These are phyloP conservation scores for Chaetomium sp. DNA, from an alignment of 2,329 filamentous ascomycete genomes.

Conservation along the genomic window DNA sequence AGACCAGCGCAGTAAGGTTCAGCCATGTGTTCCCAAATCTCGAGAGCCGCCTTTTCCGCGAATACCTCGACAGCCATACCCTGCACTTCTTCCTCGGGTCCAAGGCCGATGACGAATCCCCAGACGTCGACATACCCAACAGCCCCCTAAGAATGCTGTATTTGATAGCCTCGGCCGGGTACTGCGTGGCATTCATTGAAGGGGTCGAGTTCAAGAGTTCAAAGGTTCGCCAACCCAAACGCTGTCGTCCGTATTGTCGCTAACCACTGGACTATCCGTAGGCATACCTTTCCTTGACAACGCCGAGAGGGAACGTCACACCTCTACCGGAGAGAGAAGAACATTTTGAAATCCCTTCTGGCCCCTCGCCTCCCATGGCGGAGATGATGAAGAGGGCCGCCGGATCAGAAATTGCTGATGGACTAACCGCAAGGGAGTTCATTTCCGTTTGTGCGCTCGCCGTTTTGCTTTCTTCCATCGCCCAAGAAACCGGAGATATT, in stretches of 20 bases:
- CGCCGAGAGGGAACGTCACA: neutral
- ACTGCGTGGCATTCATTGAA: constrained; percentile 5
- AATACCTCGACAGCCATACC: constrained; percentile 1
- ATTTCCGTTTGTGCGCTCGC: constrained; percentile 3
- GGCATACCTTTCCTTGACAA: constrained; percentile 11
- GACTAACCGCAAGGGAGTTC: constrained; percentile 6
- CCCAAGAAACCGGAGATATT: neutral
- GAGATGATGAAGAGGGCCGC: constrained; percentile 1
- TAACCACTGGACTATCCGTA: neutral
- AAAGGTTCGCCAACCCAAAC: constrained; percentile 1
- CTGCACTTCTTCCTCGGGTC: constrained; percentile 9
- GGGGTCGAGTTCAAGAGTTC: constrained; percentile 11
- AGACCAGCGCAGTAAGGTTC: neutral
- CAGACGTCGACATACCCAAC: neutral
- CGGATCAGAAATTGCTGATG: neutral
- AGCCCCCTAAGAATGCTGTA: neutral
- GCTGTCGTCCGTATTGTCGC: neutral
- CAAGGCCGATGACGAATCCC: neutral
- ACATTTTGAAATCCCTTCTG: neutral
- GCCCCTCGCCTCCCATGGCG: neutral
- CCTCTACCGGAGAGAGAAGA: constrained; percentile 4
- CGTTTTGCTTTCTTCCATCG: neutral
- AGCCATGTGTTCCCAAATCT: neutral
- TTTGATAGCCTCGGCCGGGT: constrained; percentile 9
- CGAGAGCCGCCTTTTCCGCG: neutral